These are phyloP conservation scores for Paramyrothecium roridum DNA, from an alignment of 2,329 filamentous ascomycete species.

Conservation along the genomic window DNA sequence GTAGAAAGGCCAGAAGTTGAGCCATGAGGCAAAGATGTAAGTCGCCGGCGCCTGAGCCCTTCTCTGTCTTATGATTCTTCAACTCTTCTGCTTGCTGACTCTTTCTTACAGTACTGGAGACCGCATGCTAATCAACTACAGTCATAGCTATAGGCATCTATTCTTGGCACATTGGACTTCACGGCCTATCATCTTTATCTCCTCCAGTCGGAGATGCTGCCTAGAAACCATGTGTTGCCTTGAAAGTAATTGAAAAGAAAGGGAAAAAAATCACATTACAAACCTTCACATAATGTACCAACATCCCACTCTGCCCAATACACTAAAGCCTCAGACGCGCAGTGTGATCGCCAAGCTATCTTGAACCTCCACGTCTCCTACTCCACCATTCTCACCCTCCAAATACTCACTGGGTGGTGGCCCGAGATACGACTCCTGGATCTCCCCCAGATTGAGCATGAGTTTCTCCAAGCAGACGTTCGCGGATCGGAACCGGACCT, in stretches of 20 bases:
- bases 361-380: not conserved
- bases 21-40: too few relatives aligned
- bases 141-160: too few relatives aligned
- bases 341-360: not conserved
- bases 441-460: conserved; percentile 25
- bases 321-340: not conserved
- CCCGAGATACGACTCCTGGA: conserved; percentile 30
- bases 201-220: too few relatives aligned
- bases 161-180: too few relatives aligned
- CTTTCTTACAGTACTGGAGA: too few relatives aligned
- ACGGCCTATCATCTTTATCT: not conserved
- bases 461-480: conserved; percentile 35
- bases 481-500: conserved; percentile 23
- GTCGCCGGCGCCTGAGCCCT: too few relatives aligned
- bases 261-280: not conserved
- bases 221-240: not conserved
- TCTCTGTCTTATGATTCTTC: too few relatives aligned
- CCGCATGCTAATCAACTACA: too few relatives aligned
- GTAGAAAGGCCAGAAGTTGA: too few relatives aligned
- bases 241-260: conserved; percentile 1
- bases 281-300: too few relatives aligned
- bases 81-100: too few relatives aligned
- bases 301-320: too few relatives aligned
- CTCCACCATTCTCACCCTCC: not conserved
- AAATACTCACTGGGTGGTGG: conserved; percentile 25